These are phyloP conservation scores for Suillus luteus DNA, from an alignment of 768 basidiomycete genomes.

Conservation along the genomic window DNA sequence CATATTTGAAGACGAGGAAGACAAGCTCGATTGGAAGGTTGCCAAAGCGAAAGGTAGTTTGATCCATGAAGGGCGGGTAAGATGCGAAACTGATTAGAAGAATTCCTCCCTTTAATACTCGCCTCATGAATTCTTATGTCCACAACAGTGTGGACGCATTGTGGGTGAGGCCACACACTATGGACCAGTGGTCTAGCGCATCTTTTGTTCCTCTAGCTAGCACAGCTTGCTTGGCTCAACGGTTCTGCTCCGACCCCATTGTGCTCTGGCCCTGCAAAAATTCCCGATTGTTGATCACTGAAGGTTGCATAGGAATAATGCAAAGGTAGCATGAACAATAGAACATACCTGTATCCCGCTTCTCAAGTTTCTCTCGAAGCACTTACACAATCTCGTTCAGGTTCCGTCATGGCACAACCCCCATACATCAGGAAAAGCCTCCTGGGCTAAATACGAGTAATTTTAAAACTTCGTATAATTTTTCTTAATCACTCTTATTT, in stretches of 20 bases:
- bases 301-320: neutral
- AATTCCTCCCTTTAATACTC: neutral
- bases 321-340: neutral
- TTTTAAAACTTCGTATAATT: too few relatives aligned
- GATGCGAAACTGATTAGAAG: neutral
- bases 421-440: too few relatives aligned
- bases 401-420: too few relatives aligned
- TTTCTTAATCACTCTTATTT: too few relatives aligned
- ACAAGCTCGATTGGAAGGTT: slow-evolving; percentile 37
- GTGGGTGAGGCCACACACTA: slow-evolving; percentile 12
- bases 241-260: too few relatives aligned
- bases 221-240: neutral
- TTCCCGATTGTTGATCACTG: too few relatives aligned
- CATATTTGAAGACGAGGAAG: slow-evolving; percentile 35
- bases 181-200: neutral
- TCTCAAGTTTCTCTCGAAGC: too few relatives aligned
- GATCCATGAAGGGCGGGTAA: neutral
- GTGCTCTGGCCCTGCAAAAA: neutral
- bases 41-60: slow-evolving; percentile 18
- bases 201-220: neutral
- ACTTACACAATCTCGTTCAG: too few relatives aligned
- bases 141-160: neutral
- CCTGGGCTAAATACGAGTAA: too few relatives aligned
- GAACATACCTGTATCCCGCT: neutral
- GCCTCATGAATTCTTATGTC: too few relatives aligned